Base-by-base conservation (phyloP, 169 alveolate genomes). In the Plasmodium sp. region DNA sequence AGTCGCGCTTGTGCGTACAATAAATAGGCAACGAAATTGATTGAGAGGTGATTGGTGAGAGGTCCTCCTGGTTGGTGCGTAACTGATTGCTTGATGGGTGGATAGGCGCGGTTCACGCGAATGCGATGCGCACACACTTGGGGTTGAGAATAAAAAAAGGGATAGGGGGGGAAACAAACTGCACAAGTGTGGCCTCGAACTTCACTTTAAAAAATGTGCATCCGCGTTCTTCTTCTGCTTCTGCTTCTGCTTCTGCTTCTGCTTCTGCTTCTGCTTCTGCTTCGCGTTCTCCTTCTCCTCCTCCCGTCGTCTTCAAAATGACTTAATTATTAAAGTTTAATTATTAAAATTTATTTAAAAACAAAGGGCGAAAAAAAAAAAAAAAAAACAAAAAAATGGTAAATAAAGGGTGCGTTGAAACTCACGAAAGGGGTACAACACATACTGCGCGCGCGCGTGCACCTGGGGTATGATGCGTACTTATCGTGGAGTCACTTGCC, bases 261-360 rank as follows among this genome's bases (percentile, higher is more conserved):
- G 27, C 27, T 22, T 22, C 27, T 22, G 27, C 27, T 22, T 22
- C 27, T 22, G 0, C 27, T 22, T 22, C 27, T 41, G 62, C 56
- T 45, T 58, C 62, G 56, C 18, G 41, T 48, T 22, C 27, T 22
- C 27, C 27, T 22, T 22, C 27, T 41, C 80, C 56, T 45, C 36
- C 62, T 36, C 36, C 27, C 33, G 56, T 31, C 62, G 41, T 18
- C 56, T 73, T 62, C 67, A 73, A 74, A 72, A 84, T 84, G 72
- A 72, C 77, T 84, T 84, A 84, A 84, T 84, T 84, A 84, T 84
- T 84, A 84, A 84, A 84, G n/a, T 84, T 84, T 58, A 58, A 74
- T 74, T 22, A 62, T 58, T 58, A 58, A 58, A 58, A 58, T 58
- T 58, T 58, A 16, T 16, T 84, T 73, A 84, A 84, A 84, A 84